A percentile compares a stretch with the other conserved stretches of the same genome.
These are phyloP conservation scores for Ceratocystis variospora DNA, from an alignment of 2,329 filamentous ascomycete genomes.

Conservation along the genomic window DNA sequence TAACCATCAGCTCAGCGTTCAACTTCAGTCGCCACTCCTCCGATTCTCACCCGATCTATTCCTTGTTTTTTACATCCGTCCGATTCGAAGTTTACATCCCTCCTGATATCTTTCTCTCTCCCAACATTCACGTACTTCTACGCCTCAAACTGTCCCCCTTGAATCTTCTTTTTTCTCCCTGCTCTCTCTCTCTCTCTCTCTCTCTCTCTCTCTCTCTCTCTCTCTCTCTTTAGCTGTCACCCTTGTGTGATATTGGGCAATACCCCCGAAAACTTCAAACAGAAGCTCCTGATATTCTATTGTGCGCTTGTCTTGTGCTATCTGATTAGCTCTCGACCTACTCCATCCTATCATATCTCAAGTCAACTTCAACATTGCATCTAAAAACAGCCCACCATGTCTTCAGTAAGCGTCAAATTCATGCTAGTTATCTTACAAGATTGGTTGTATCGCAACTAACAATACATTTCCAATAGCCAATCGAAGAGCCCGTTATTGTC, in stretches of 20 bases:
- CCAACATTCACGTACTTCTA: neutral
- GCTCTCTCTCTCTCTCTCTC: neutral
- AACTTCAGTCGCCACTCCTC: neutral
- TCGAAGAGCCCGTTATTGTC: slow-evolving; percentile 35
- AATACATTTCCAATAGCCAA: slow-evolving; percentile 26
- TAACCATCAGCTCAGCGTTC: neutral
- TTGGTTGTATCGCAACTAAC: neutral
- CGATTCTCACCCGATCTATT: neutral
- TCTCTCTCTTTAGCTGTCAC: neutral
- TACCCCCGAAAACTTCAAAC: neutral
- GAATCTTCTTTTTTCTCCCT: neutral
- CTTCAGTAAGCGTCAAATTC: neutral
- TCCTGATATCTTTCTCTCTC: neutral
- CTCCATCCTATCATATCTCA: neutral
- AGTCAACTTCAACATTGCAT: neutral
- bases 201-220: neutral
- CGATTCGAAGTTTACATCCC: neutral
- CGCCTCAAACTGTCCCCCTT: neutral
- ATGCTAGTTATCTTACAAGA: neutral
- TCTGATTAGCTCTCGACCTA: neutral
- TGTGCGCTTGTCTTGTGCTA: neutral
- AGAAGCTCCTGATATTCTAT: neutral
- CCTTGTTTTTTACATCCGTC: neutral
- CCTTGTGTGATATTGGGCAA: neutral
- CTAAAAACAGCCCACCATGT: neutral